Conservation (phyloP, 2,329 filamentous ascomycete genomes). For the Cryphonectria naterciae region DNA sequence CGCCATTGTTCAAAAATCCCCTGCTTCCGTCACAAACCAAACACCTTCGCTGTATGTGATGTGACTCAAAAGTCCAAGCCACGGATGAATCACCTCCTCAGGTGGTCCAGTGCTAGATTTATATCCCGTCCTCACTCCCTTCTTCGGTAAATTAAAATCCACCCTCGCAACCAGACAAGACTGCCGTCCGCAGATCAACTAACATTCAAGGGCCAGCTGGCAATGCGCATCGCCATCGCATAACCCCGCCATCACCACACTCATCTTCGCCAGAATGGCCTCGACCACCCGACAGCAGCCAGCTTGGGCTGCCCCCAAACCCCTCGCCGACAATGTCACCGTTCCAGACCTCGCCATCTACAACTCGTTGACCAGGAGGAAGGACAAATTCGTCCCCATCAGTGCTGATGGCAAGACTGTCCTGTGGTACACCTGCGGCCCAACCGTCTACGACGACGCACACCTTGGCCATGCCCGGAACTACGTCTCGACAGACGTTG, state of each 20-base stretch:
- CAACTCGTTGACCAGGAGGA: constrained; percentile 28
- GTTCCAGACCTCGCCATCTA: constrained; percentile 24
- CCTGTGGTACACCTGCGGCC: constrained; percentile 88
- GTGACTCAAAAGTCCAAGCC: constrained; percentile 17
- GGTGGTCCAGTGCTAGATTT: constrained; percentile 6
- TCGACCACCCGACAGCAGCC: constrained; percentile 21
- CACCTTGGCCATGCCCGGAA: constrained; percentile 82
- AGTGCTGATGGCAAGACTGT: constrained; percentile 65
- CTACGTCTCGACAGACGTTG: constrained; percentile 89
- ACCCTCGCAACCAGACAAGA: neutral
- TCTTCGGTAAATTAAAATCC: neutral
- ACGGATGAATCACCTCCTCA: constrained; percentile 16
- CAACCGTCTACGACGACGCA: constrained; percentile 81
- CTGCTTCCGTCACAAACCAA: constrained; percentile 11
- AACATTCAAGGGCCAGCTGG: constrained; percentile 8
- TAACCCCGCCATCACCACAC: constrained; percentile 1
- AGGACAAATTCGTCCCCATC: constrained; percentile 39
- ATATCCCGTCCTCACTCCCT: neutral
- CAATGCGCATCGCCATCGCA: constrained; percentile 9
- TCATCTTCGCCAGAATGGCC: constrained; percentile 19
- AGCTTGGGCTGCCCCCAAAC: constrained; percentile 27
- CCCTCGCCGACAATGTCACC: constrained; percentile 16
- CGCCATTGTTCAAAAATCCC: constrained; percentile 10
- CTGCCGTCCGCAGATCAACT: neutral
- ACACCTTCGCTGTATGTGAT: constrained; percentile 3